Evolutionary conservation across 208 protist species (phyloP).

Genomic region (Leptomonas pyrrhocoris): DNA sequence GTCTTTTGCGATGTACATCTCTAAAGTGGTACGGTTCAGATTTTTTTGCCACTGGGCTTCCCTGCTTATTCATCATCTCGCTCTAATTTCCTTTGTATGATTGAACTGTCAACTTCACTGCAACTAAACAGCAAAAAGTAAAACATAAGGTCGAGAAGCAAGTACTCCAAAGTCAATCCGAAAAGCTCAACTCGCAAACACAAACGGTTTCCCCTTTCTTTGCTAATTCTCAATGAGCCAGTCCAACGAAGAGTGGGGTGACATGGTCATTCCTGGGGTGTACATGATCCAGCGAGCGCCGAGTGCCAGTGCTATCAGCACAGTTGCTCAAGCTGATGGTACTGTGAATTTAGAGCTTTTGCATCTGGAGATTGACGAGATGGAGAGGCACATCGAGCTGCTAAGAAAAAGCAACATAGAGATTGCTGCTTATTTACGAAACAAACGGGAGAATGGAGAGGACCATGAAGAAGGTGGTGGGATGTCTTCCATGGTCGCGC

Average conservation of each 20-base stretch:
- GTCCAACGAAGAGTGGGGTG: conserved; percentile 51
- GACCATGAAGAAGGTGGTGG: conserved; percentile 21
- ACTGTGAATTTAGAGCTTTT: conserved; percentile 59
- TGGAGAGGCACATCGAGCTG: conserved; percentile 53
- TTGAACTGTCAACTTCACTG: too few species aligned
- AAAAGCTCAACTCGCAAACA: too few species aligned
- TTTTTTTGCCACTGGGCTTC: too few species aligned
- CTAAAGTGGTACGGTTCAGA: too few species aligned
- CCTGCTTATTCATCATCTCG: too few species aligned
- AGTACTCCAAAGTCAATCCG: too few species aligned
- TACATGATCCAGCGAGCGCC: conserved; percentile 72
- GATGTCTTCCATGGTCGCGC: conserved; percentile 13
- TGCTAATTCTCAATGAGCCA: conserved; percentile 17
- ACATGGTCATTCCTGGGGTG: conserved; percentile 81
- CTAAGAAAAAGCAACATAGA: conserved; percentile 67
- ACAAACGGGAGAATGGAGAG: conserved; percentile 9
- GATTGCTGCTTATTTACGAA: conserved; percentile 42
- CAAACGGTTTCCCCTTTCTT: too few species aligned
- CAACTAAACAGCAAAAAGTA: too few species aligned
- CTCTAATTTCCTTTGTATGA: too few species aligned
- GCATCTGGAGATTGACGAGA: conserved; percentile 63
- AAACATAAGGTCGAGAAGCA: too few species aligned
- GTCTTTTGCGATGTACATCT: too few species aligned
- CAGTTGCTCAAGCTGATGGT: conserved; percentile 20
- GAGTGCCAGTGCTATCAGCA: background rate